Percentiles rank a stretch among this genome's conserved stretches.
Evolutionary conservation across 1,284 basidiomycete genomes (phyloP).

Genomic region (Malassezia obtusa): DNA sequence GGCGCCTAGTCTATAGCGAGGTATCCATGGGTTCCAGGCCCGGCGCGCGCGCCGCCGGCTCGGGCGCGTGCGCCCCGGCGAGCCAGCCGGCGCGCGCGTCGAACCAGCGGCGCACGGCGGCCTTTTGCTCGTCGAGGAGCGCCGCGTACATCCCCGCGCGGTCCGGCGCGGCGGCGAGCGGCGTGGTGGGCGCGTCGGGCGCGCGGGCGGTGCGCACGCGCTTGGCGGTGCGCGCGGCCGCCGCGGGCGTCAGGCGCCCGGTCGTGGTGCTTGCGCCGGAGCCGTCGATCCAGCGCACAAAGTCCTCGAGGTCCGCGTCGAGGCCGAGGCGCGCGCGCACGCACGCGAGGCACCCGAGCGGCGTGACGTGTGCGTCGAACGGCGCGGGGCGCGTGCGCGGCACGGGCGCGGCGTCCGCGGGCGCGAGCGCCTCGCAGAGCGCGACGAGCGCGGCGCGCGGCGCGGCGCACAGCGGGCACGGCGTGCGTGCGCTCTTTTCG

Average conservation of each 20-base stretch:
- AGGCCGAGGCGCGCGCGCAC: slow-evolving; percentile 6
- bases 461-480: slow-evolving; percentile 9
- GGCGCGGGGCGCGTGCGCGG: no score
- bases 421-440: not conserved
- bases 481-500: not conserved
- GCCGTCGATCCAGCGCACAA: slow-evolving; percentile 16
- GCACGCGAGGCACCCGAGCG: slow-evolving; percentile 13
- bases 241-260: slow-evolving; percentile 1
- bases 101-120: not conserved
- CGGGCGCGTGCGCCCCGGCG: not conserved
- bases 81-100: not conserved
- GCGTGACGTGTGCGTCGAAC: not conserved
- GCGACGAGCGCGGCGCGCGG: slow-evolving; percentile 2
- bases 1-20: slow-evolving; percentile 17
- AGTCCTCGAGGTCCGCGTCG: slow-evolving; percentile 16
- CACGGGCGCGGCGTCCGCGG: not conserved
- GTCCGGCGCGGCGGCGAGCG: not conserved
- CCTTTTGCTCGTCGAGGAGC: not conserved
- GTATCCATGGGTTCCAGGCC: not conserved
- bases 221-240: not conserved
- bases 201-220: not conserved
- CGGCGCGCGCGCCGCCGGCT: not conserved
- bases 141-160: not conserved
- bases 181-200: no score
- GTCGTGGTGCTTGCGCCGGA: slow-evolving; percentile 15